Percentiles rank a stretch among this genome's conserved stretches.
phyloP scores from a whole-genome alignment of 1,139 yeast genomes.

The Pichia sp. region DNA sequence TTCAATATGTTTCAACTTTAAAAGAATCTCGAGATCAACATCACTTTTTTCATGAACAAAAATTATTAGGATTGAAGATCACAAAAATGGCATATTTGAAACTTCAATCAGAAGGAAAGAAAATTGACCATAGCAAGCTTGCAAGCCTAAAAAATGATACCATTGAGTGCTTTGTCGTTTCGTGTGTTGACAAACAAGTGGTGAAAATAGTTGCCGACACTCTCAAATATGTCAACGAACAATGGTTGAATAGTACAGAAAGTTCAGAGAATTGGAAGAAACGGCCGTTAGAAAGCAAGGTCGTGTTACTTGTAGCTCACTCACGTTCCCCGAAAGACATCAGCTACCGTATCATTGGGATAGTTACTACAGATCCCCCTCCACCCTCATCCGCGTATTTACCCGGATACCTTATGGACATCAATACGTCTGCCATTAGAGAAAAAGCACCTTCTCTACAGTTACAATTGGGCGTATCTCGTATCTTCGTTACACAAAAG shows the following conservation, averaged over 20 bases:
- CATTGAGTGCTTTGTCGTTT: constrained; percentile 31
- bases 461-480: constrained; percentile 49
- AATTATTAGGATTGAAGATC: constrained; percentile 41
- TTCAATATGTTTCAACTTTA: background rate
- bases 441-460: constrained; percentile 33
- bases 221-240: constrained; percentile 6
- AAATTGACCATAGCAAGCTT: background rate
- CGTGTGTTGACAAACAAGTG: constrained; percentile 4
- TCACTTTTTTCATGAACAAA: constrained; percentile 44
- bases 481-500: constrained; percentile 59
- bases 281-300: constrained; percentile 7
- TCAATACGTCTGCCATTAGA: constrained; percentile 34
- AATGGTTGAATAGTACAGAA: constrained; percentile 10
- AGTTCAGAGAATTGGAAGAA: constrained; percentile 8
- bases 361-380: constrained; percentile 44
- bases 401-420: constrained; percentile 48
- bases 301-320: constrained; percentile 1
- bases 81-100: constrained; percentile 10
- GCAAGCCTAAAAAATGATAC: background rate
- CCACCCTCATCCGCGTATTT: background rate
- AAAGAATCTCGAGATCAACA: constrained; percentile 38
- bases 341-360: constrained; percentile 45
- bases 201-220: constrained; percentile 2
- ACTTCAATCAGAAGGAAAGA: constrained; percentile 29
- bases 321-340: background rate